Conservation (phyloP, 345 rosid genomes). For the Psidium guajava region DNA sequence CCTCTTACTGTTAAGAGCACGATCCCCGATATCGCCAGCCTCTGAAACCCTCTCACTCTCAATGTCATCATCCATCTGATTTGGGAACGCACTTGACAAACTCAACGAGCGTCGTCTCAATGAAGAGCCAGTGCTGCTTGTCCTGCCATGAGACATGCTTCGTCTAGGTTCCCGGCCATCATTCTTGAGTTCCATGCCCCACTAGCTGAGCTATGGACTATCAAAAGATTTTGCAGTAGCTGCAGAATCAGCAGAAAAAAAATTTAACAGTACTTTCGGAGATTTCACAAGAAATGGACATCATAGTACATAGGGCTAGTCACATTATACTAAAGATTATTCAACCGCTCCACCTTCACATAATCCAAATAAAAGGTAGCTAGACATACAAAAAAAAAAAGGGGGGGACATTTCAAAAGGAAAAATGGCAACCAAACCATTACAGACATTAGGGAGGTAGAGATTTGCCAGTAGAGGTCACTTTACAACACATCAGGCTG, state of each 20-base stretch:
- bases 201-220: not conserved
- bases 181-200: conserved; percentile 32
- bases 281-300: not conserved
- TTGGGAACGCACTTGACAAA: conserved; percentile 20
- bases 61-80: conserved; percentile 25
- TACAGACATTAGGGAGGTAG: not conserved
- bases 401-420: not conserved
- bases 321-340: not conserved
- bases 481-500: not conserved
- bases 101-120: conserved; percentile 31
- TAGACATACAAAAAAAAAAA: not conserved
- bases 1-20: conserved; percentile 44
- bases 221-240: not conserved
- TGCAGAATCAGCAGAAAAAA: not conserved
- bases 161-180: conserved; percentile 4
- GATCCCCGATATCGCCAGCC: conserved; percentile 89
- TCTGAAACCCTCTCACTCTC: conserved; percentile 65
- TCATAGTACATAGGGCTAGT: not conserved
- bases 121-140: conserved; percentile 41
- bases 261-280: not conserved
- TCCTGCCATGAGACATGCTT: conserved; percentile 24
- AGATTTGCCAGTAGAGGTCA: not conserved
- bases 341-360: not conserved
- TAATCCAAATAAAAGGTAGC: not conserved
- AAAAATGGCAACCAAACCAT: not conserved